These are phyloP conservation scores for Leccinum sublutescens DNA, from an alignment of 768 basidiomycete species.

Conservation along the genomic window DNA sequence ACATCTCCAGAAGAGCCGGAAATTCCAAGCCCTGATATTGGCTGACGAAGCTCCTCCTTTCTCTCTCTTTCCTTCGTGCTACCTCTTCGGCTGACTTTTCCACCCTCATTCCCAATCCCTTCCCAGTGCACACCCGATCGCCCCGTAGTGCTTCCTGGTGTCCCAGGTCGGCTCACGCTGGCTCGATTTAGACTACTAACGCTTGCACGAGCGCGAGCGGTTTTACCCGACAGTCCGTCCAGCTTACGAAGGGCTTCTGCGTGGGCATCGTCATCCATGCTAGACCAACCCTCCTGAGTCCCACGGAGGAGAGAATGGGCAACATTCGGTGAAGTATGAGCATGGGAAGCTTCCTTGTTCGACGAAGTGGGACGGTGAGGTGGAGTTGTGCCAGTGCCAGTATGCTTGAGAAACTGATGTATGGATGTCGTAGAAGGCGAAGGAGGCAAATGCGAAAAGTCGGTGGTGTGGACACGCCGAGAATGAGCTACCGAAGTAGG, in stretches of 20 bases:
- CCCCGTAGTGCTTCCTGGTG: slow-evolving; percentile 61
- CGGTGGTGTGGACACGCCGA: slow-evolving; percentile 66
- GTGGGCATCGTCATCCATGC: slow-evolving; percentile 83
- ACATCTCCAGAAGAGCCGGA: slow-evolving; percentile 34
- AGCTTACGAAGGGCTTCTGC: slow-evolving; percentile 90
- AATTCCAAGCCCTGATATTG: slow-evolving; percentile 35
- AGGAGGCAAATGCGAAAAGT: slow-evolving; percentile 88
- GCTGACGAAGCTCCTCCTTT: slow-evolving; percentile 33
- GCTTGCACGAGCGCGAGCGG: slow-evolving; percentile 74
- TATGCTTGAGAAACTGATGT: slow-evolving; percentile 72
- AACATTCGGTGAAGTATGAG: slow-evolving; percentile 58
- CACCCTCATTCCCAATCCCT: slow-evolving; percentile 46
- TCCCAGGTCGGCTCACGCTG: slow-evolving; percentile 68
- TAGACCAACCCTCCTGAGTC: slow-evolving; percentile 88
- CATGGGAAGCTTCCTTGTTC: slow-evolving; percentile 39
- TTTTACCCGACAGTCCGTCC: slow-evolving; percentile 81
- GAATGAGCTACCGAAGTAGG: slow-evolving; percentile 43
- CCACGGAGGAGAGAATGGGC: slow-evolving; percentile 84
- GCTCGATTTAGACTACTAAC: slow-evolving; percentile 69
- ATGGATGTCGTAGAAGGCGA: slow-evolving; percentile 91
- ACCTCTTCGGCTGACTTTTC: slow-evolving; percentile 38
- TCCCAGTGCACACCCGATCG: slow-evolving; percentile 66
- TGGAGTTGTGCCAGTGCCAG: slow-evolving; percentile 39
- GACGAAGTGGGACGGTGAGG: slow-evolving; percentile 35
- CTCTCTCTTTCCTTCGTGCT: slow-evolving; percentile 47